phyloP scores from a whole-genome alignment of 768 basidiomycete genomes.

The Lactarius sanguifluus region DNA sequence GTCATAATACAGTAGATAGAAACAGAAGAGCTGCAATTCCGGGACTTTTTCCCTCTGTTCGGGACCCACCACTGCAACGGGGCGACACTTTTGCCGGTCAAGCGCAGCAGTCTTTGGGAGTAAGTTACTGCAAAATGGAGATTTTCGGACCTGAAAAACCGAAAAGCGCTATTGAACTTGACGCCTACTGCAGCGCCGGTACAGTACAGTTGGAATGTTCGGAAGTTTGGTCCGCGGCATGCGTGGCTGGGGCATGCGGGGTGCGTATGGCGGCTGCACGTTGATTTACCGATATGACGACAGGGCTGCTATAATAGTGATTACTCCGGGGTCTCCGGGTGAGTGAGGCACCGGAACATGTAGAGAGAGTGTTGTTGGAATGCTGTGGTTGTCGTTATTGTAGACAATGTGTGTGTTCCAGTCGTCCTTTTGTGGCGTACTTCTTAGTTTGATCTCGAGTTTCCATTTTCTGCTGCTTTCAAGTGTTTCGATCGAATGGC shows the following conservation, averaged over 20 bases:
- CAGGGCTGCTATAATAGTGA: background rate
- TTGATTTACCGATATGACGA: constrained; percentile 3
- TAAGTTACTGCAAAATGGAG: background rate
- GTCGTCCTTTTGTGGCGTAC: background rate
- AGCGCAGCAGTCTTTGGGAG: no score
- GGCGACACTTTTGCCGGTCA: background rate
- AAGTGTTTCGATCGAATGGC: background rate
- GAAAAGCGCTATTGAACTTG: background rate
- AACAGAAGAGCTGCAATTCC: background rate
- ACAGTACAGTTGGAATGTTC: background rate
- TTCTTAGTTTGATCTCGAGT: background rate
- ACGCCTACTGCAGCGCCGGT: background rate
- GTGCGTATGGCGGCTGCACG: background rate
- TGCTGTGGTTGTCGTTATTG: background rate
- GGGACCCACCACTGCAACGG: background rate
- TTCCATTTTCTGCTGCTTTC: background rate
- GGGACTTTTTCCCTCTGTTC: background rate
- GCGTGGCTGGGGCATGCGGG: background rate
- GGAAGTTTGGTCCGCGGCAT: background rate
- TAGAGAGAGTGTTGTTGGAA: background rate
- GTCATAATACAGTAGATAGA: background rate
- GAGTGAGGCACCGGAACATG: background rate
- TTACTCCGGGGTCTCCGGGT: background rate
- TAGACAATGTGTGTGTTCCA: background rate
- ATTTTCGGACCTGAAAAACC: background rate